These are phyloP conservation scores for Nicotiana noctiflora DNA, from an alignment of 257 asterid species.

Conservation along the genomic window DNA sequence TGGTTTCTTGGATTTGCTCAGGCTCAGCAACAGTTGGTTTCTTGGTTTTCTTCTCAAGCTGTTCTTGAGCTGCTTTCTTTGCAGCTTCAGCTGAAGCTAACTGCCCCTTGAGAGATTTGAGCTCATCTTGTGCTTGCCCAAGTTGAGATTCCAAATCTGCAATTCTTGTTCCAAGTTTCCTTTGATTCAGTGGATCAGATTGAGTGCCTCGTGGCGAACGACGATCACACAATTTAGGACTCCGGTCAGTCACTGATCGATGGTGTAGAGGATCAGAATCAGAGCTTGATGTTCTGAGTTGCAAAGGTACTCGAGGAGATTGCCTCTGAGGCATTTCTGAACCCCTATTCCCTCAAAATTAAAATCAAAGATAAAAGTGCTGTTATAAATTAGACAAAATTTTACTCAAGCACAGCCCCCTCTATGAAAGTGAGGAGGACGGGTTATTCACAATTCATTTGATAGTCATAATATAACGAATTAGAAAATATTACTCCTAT, in stretches of 20 bases:
- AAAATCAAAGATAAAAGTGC: not conserved
- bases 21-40: constrained; percentile 21
- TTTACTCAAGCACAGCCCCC: no score
- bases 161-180: constrained; percentile 17
- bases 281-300: constrained; percentile 15
- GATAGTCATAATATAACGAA: no score
- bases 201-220: constrained; percentile 16
- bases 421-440: no score
- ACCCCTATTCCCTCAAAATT: constrained; percentile 11
- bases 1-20: constrained; percentile 17
- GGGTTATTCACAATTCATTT: no score
- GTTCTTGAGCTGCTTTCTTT: constrained; percentile 13
- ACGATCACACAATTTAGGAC: constrained; percentile 13
- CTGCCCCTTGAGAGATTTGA: constrained; percentile 12
- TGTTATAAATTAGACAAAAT: not conserved
- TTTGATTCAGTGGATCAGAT: constrained; percentile 11
- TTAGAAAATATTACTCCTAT: not conserved
- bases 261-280: constrained; percentile 8
- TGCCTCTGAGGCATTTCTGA: constrained; percentile 19
- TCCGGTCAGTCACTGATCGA: constrained; percentile 12
- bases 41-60: constrained; percentile 12
- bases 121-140: constrained; percentile 18
- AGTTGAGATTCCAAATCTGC: constrained; percentile 19
- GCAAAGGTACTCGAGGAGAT: constrained; percentile 10
- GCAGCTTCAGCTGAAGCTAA: constrained; percentile 16